Percentiles rank a stretch among this genome's conserved stretches.
Conservation (phyloP, 768 basidiomycete species). For the Lanmaoa rubissima region DNA sequence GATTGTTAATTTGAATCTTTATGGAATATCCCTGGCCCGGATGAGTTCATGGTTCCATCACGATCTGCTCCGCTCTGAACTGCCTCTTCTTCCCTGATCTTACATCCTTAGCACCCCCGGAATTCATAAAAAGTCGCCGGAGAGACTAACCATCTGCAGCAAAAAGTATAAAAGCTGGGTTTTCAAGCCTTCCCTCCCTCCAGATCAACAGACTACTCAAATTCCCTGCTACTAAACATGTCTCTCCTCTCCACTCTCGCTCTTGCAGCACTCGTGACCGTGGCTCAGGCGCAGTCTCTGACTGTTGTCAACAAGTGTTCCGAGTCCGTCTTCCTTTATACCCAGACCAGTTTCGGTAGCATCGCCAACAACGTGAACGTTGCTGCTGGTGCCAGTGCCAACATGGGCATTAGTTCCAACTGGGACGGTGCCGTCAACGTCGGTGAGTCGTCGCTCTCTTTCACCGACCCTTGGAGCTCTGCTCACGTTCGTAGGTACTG, state of each 20-base stretch:
- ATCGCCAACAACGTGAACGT: conserved; percentile 29
- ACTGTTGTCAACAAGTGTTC: conserved; percentile 27
- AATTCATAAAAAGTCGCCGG: background rate
- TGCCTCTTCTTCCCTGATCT: background rate
- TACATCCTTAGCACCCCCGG: background rate
- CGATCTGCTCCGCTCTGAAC: background rate
- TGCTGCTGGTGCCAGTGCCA: conserved; percentile 18
- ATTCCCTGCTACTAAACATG: conserved; percentile 16
- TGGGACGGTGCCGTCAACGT: conserved; percentile 34
- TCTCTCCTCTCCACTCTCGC: conserved; percentile 16
- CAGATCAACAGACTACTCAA: conserved; percentile 1
- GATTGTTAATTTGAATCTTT: background rate
- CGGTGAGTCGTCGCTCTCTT: conserved; percentile 13
- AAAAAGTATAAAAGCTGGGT: conserved; percentile 16
- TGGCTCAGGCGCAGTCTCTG: conserved; percentile 29
- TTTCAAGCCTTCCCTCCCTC: background rate
- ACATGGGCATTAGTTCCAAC: conserved; percentile 32
- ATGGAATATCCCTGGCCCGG: background rate
- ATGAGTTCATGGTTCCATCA: background rate
- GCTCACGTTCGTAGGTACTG: conserved; percentile 26
- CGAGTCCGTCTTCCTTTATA: conserved; percentile 30
- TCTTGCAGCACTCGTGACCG: conserved; percentile 18
- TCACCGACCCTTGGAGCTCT: background rate
- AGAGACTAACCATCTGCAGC: background rate
- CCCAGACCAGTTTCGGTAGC: conserved; percentile 29